Base-by-base conservation (phyloP, 495 filamentous ascomycete genomes). In the Filosporella fistucella region DNA sequence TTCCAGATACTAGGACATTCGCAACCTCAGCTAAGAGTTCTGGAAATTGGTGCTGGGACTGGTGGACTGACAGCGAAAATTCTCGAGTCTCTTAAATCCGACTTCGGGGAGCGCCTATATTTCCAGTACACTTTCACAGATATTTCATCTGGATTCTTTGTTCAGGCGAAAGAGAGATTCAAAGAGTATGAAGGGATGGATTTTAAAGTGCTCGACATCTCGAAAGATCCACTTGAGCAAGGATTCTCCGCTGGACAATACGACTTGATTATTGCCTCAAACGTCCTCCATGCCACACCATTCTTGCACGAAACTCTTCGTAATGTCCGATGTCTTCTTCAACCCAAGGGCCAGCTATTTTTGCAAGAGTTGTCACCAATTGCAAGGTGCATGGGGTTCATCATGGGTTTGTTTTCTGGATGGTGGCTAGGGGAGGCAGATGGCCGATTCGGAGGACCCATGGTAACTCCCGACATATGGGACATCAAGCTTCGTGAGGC, bases 391-490 rank as follows among this genome's bases (percentile, higher is more conserved):
- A 55, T 64, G 7, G 62, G 56, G 3, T 52, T 51, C 4, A 47
- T 67, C 28, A 51, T 63, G 30, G 55, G 61, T 16, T 55, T 57
- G 1, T 53, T 67, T 20, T 56, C 73, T 3, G 72, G 66, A 0
- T 82, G 78, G 78, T 82, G 75, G 74, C 42, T 68, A 8, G 74
- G 76, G 6, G 45, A 52, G n/a, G 53, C 68, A 1, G 64, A 77
- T n/a, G 70, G 64, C 0, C 56, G 75, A 4, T 52, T 24, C 0
- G 42, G 59, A 1, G 57, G 63, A 0, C 75, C 76, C 2, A 65
- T 48, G 22, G 35, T 74, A 10, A 52, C 57, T 1, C 21, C 51
- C 0, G 43, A 45, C 0, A 21, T 60, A 24, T 81, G 76, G 78
- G 42, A 71, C 17, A 3, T 12, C 0, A 5, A 68, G 0, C 59